A percentile compares a stretch with the other conserved stretches of the same genome.
Evolutionary conservation across 2,329 filamentous ascomycete genomes (phyloP).

Genomic region (Diaporthe sp.): DNA sequence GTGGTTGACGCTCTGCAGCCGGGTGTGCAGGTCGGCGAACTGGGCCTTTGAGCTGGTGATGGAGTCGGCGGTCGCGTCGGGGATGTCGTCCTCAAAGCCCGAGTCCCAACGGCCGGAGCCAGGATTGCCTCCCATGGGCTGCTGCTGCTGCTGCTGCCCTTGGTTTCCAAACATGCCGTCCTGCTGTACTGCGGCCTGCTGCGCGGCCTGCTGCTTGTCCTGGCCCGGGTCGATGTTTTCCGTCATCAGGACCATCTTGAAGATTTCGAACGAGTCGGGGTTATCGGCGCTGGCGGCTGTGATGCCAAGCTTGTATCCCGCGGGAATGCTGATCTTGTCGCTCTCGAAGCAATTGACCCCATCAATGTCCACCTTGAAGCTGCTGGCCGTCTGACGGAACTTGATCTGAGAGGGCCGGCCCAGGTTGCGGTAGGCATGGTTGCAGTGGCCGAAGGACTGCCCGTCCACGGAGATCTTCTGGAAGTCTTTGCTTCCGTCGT

Average conservation of each 20-base stretch:
- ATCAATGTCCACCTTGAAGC: slow-evolving; percentile 85
- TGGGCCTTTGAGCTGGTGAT: slow-evolving; percentile 68
- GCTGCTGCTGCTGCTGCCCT: slow-evolving; percentile 44
- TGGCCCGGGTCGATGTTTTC: slow-evolving; percentile 51
- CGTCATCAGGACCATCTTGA: slow-evolving; percentile 82
- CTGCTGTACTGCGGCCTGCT: slow-evolving; percentile 34
- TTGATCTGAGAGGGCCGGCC: slow-evolving; percentile 85
- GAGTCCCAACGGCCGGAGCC: slow-evolving; percentile 42
- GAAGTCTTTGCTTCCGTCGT: slow-evolving; percentile 88
- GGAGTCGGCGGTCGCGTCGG: slow-evolving; percentile 58
- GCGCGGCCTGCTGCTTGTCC: slow-evolving; percentile 37
- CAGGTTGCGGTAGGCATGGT: slow-evolving; percentile 90
- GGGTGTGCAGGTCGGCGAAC: slow-evolving; percentile 86
- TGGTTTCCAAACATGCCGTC: slow-evolving; percentile 37
- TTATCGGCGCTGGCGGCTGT: slow-evolving; percentile 90
- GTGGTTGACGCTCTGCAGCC: slow-evolving; percentile 79
- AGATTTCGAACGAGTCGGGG: slow-evolving; percentile 94
- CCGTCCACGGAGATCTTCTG: slow-evolving; percentile 82
- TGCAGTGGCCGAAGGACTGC: slow-evolving; percentile 92
- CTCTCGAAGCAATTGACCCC: slow-evolving; percentile 85
- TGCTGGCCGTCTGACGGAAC: slow-evolving; percentile 70
- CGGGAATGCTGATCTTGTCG: slow-evolving; percentile 79
- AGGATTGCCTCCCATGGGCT: slow-evolving; percentile 39
- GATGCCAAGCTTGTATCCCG: slow-evolving; percentile 86
- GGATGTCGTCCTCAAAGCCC: slow-evolving; percentile 53